These are phyloP conservation scores for Verticillium nonalfalfae DNA, from an alignment of 2,329 filamentous ascomycete species.

Conservation along the genomic window DNA sequence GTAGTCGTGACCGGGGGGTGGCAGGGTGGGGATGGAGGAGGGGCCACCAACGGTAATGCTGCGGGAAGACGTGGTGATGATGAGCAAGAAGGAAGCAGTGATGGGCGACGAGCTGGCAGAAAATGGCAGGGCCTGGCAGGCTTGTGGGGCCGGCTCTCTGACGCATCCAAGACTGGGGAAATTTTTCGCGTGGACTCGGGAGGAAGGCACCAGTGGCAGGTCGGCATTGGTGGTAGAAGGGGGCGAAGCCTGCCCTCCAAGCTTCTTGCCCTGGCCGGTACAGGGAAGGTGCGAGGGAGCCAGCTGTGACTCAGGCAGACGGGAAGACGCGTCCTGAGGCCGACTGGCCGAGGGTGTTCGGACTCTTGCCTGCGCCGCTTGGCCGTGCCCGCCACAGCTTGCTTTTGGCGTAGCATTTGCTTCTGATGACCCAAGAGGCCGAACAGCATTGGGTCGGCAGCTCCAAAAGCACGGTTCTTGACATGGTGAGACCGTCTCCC, in stretches of 20 bases:
- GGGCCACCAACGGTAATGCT: background rate
- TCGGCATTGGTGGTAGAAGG: background rate
- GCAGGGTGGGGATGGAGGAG: background rate
- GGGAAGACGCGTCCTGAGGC: background rate
- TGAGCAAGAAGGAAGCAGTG: background rate
- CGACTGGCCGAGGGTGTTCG: background rate
- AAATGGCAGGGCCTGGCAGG: background rate
- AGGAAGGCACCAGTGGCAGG: background rate
- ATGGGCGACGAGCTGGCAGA: background rate
- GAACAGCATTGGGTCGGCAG: background rate
- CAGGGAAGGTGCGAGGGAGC: background rate
- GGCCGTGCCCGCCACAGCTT: background rate
- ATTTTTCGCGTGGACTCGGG: conserved; percentile 12
- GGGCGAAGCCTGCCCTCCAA: background rate
- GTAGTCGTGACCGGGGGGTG: background rate
- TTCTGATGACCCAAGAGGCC: background rate
- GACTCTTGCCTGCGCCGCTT: background rate
- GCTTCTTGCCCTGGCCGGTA: background rate
- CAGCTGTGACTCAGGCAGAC: background rate
- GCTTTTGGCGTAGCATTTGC: background rate
- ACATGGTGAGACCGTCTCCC: background rate
- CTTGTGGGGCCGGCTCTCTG: background rate
- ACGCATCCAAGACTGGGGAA: conserved; percentile 2
- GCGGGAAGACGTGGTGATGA: background rate
- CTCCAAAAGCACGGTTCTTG: background rate